Evolutionary conservation across 1,284 basidiomycete genomes (phyloP).

Genomic region (Ceratobasidium sp.): DNA sequence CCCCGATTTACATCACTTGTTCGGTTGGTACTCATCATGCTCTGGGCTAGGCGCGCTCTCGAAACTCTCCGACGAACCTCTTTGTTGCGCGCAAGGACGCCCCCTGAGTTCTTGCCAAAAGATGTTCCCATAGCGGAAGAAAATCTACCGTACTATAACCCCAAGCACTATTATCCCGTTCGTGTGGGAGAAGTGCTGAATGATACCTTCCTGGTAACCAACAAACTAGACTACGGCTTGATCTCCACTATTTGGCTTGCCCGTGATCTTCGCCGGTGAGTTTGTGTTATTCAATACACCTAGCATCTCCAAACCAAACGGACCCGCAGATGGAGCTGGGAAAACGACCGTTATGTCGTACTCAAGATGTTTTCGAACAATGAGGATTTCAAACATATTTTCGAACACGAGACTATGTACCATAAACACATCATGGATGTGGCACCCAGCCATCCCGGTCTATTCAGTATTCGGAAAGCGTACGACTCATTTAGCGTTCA

Average conservation of each 20-base stretch:
- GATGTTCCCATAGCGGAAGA: slow-evolving; percentile 1
- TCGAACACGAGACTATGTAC: background rate
- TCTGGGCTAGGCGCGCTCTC: too few relatives aligned
- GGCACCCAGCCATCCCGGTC: background rate
- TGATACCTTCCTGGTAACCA: background rate
- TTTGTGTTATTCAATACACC: background rate
- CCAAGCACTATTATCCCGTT: slow-evolving; percentile 12
- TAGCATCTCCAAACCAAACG: too few relatives aligned
- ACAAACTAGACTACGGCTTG: slow-evolving; percentile 2
- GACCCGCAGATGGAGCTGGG: slow-evolving; percentile 11
- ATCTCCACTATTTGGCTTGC: slow-evolving; percentile 13
- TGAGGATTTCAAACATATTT: background rate
- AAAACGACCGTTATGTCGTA: slow-evolving; percentile 6
- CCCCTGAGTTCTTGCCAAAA: background rate
- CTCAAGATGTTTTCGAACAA: background rate
- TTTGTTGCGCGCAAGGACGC: background rate
- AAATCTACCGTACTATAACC: background rate
- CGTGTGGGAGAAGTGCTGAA: background rate
- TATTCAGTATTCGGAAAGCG: background rate
- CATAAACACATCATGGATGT: background rate
- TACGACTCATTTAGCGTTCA: background rate
- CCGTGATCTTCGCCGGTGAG: slow-evolving; percentile 6
- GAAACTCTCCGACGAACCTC: too few relatives aligned
- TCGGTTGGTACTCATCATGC: too few relatives aligned
- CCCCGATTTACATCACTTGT: too few relatives aligned